Percentiles rank a stretch among this genome's conserved stretches.
phyloP scores from a whole-genome alignment of 2,329 filamentous ascomycete genomes.

The Exophiala lecanii-corni region DNA sequence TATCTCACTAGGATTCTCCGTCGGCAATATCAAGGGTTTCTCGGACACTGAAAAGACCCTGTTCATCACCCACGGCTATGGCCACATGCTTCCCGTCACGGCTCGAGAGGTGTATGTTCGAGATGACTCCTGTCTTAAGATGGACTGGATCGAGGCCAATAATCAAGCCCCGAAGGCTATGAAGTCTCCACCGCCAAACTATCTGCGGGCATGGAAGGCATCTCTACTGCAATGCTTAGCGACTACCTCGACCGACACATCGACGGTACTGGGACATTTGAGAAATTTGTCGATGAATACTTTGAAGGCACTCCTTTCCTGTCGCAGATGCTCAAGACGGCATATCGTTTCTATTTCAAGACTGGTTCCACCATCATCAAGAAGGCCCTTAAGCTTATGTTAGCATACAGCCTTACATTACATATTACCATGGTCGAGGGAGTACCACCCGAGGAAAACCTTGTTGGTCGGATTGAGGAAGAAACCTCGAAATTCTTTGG shows the following conservation, averaged over 20 bases:
- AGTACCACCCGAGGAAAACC: constrained; percentile 70
- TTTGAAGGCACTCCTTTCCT: constrained; percentile 94
- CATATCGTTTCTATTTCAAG: constrained; percentile 86
- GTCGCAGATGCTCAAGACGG: constrained; percentile 93
- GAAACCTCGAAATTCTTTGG: constrained; percentile 82
- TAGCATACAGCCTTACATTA: constrained; percentile 91
- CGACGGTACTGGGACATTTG: constrained; percentile 81
- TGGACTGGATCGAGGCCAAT: constrained; percentile 87
- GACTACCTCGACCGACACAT: constrained; percentile 96
- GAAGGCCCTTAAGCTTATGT: constrained; percentile 88
- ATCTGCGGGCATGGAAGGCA: constrained; percentile 82
- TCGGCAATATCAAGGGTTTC: constrained; percentile 90
- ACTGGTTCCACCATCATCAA: constrained; percentile 85
- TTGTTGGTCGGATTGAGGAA: constrained; percentile 80
- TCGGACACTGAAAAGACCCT: constrained; percentile 60
- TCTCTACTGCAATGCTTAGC: constrained; percentile 73
- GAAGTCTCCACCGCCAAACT: constrained; percentile 84
- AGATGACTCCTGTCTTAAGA: constrained; percentile 85
- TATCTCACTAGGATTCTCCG: constrained; percentile 77
- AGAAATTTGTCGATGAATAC: constrained; percentile 91
- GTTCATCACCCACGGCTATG: constrained; percentile 95
- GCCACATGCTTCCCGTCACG: constrained; percentile 85
- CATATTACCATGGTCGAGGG: constrained; percentile 94
- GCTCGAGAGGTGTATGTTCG: constrained; percentile 90
- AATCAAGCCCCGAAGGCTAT: constrained; percentile 69